phyloP scores from a whole-genome alignment of 805 yeast species.

The Teunomyces barrocoloradensis region DNA sequence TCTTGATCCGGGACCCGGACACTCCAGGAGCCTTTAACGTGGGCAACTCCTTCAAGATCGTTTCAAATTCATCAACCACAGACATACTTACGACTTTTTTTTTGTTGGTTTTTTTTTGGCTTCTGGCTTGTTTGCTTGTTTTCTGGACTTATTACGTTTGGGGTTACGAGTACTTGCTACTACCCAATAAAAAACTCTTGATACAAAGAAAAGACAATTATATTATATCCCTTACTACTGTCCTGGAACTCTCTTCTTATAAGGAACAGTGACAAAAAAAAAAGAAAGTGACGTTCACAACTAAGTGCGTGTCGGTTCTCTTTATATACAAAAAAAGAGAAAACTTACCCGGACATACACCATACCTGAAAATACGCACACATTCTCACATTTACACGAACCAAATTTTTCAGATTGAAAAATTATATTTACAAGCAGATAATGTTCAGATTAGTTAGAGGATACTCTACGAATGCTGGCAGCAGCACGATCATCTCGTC shows the following conservation, averaged over 20 bases:
- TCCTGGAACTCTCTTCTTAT: too few relatives aligned
- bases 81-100: conserved; percentile 25
- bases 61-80: conserved; percentile 45
- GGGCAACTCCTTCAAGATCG: conserved; percentile 47
- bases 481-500: conserved; percentile 26
- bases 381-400: conserved; percentile 12
- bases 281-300: neutral
- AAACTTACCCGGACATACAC: neutral
- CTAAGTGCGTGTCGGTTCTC: too few relatives aligned
- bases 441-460: conserved; percentile 6
- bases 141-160: neutral
- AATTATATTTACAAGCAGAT: too few relatives aligned
- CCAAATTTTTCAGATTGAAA: conserved; percentile 12
- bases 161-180: conserved; percentile 2
- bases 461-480: conserved; percentile 9
- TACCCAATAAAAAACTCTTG: neutral
- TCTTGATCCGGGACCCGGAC: conserved; percentile 91
- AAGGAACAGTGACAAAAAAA: neutral
- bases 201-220: conserved; percentile 1
- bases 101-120: too few relatives aligned
- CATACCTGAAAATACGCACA: neutral
- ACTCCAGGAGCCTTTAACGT: conserved; percentile 83
- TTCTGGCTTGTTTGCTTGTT: too few relatives aligned
- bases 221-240: too few relatives aligned
- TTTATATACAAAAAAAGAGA: too few relatives aligned